Percentiles rank a stretch among this genome's conserved stretches.
Conservation (phyloP, 1,284 basidiomycete genomes). For the Quambalaria eucalypti region DNA sequence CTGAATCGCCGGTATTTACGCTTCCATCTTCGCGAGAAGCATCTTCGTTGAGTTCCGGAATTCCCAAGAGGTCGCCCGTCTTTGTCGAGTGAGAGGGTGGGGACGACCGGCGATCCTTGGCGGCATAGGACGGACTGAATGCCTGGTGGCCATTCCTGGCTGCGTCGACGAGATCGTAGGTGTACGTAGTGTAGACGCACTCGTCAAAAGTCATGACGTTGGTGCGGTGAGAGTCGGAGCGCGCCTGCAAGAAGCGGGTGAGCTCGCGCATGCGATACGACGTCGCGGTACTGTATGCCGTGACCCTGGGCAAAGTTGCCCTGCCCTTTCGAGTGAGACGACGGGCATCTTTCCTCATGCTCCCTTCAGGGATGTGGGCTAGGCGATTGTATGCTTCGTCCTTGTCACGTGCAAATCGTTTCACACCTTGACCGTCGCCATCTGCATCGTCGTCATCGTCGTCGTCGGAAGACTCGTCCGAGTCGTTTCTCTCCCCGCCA, state of each 20-base stretch:
- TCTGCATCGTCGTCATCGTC: neutral
- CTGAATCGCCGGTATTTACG: neutral
- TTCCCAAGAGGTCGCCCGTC: constrained; percentile 39
- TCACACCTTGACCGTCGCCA: constrained; percentile 13
- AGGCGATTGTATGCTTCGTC: constrained; percentile 30
- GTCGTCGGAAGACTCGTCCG: neutral
- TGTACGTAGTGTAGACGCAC: constrained; percentile 45
- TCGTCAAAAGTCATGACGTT: constrained; percentile 44
- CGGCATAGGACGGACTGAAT: neutral
- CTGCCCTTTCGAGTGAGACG: constrained; percentile 86
- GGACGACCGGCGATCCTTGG: neutral
- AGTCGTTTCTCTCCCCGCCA: neutral
- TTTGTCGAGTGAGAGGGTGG: constrained; percentile 10
- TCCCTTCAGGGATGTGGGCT: constrained; percentile 72
- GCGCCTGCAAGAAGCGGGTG: constrained; percentile 75
- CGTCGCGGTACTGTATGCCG: constrained; percentile 88
- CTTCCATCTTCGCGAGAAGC: neutral
- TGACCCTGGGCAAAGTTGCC: constrained; percentile 83
- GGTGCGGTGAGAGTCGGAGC: constrained; percentile 70
- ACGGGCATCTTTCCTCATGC: constrained; percentile 79
- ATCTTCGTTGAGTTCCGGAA: constrained; percentile 27
- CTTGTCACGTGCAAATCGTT: constrained; percentile 23
- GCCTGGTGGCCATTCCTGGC: constrained; percentile 9
- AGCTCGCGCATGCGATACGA: constrained; percentile 80
- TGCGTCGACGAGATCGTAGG: constrained; percentile 40